Conservation (phyloP, 2,329 filamentous ascomycete species). For the Pestalotiopsis sp. region DNA sequence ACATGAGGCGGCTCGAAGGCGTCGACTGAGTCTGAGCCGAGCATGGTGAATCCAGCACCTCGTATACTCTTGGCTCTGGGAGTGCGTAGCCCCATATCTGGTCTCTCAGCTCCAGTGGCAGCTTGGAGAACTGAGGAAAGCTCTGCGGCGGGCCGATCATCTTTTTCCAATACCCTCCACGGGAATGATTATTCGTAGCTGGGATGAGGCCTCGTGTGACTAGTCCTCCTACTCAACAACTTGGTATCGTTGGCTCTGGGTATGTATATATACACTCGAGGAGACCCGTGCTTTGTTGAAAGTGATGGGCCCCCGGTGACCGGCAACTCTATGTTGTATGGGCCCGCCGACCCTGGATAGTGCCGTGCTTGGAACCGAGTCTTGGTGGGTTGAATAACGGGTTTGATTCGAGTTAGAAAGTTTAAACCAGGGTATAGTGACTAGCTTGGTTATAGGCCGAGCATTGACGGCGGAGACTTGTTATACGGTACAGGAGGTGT, state of each 20-base stretch:
- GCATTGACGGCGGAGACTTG: conserved; percentile 8
- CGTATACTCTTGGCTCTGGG: conserved; percentile 47
- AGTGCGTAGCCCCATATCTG: conserved; percentile 49
- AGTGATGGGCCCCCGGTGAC: conserved; percentile 3
- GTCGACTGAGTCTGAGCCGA: conserved; percentile 39
- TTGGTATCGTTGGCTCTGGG: not conserved
- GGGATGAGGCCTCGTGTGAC: not conserved
- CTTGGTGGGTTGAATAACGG: conserved; percentile 1
- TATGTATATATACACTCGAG: conserved; percentile 9
- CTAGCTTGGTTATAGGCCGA: not conserved
- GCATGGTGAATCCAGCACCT: conserved; percentile 48
- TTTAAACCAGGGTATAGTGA: not conserved
- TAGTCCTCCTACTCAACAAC: not conserved
- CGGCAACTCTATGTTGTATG: not conserved
- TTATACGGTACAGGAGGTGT: conserved; percentile 8
- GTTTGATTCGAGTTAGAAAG: conserved; percentile 13
- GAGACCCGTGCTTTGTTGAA: not conserved
- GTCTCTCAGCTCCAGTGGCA: conserved; percentile 47
- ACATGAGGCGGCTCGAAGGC: conserved; percentile 45
- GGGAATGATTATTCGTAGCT: no score
- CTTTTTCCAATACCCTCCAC: not conserved
- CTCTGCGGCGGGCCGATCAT: conserved; percentile 6
- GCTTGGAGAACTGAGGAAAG: conserved; percentile 33
- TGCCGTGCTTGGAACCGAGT: not conserved
- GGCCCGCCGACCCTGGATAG: not conserved